Conservation (phyloP, 495 filamentous ascomycete genomes). For the Tuber microsphaerosporum region DNA sequence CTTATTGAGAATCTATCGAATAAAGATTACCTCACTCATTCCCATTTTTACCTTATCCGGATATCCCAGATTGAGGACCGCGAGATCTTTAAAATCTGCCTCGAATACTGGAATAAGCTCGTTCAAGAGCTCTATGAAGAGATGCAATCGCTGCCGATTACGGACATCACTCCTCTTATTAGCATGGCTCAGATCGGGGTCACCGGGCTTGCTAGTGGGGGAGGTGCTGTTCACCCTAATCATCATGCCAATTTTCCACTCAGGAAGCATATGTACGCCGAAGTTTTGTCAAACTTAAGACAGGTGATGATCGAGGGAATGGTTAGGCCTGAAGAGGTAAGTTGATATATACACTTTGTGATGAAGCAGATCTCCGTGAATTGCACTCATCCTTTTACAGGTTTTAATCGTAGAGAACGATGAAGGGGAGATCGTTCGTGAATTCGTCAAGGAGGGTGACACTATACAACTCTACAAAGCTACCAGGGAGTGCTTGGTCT, state of each 20-base stretch:
- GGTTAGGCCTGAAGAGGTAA: constrained; percentile 82
- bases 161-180: constrained; percentile 80
- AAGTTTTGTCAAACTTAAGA: constrained; percentile 85
- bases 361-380: not conserved
- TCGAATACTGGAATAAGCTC: constrained; percentile 98
- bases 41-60: constrained; percentile 94
- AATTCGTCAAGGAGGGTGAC: constrained; percentile 98
- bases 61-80: constrained; percentile 98
- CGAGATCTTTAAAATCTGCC: constrained; percentile 98
- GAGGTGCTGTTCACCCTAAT: constrained; percentile 73
- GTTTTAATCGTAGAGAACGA: constrained; percentile 99
- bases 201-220: constrained; percentile 58
- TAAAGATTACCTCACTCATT: constrained; percentile 85
- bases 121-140: constrained; percentile 99
- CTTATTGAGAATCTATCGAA: constrained; percentile 93
- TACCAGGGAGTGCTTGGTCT: constrained; percentile 92
- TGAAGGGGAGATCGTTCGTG: constrained; percentile 95
- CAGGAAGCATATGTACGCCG: constrained; percentile 93
- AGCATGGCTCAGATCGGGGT: constrained; percentile 53
- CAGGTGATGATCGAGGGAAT: constrained; percentile 99
- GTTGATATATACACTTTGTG: constrained; percentile 7
- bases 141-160: constrained; percentile 89
- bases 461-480: constrained; percentile 99
- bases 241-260: constrained; percentile 79
- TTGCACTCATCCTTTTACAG: constrained; percentile 21